phyloP scores from a whole-genome alignment of 2,329 filamentous ascomycete species.

The Aspergillus luchuensis region DNA sequence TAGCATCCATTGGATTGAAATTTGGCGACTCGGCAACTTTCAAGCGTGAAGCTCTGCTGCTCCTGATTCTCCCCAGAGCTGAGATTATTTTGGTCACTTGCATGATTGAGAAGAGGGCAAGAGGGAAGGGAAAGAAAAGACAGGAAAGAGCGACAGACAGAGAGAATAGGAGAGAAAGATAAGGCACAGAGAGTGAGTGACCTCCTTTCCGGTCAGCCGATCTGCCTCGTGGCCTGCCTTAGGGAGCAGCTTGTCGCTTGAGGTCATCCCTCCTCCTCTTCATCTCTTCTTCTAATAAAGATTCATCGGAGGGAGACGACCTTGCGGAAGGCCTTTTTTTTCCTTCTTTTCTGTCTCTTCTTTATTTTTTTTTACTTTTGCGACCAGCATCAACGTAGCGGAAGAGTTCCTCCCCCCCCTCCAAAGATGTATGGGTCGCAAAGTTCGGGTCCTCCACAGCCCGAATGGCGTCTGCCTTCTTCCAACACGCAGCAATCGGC shows the following conservation, averaged over 20 bases:
- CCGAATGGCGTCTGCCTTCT: constrained; percentile 42
- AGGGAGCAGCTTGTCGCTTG: not conserved
- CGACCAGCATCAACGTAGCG: not conserved
- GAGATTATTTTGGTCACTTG: not conserved
- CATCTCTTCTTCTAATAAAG: not conserved
- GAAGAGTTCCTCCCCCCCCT: no score
- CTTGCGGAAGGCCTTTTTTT: no score
- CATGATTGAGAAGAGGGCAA: not conserved
- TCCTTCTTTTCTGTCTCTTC: no score
- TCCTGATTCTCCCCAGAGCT: not conserved
- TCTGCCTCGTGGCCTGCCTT: not conserved
- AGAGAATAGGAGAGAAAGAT: not conserved
- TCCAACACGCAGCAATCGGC: constrained; percentile 15
- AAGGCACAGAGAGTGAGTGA: no score
- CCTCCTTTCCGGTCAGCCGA: not conserved
- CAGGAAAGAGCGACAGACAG: not conserved
- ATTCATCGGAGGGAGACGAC: not conserved
- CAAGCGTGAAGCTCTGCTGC: not conserved
- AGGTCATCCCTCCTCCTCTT: not conserved
- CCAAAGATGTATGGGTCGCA: constrained; percentile 38
- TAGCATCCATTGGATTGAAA: not conserved
- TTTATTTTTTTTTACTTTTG: no score
- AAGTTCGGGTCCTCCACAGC: constrained; percentile 33
- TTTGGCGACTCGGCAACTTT: not conserved
- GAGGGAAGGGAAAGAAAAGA: no score